phyloP scores from a whole-genome alignment of 176 grass and related monocot species.

The Dendrocalamus sinicus region DNA sequence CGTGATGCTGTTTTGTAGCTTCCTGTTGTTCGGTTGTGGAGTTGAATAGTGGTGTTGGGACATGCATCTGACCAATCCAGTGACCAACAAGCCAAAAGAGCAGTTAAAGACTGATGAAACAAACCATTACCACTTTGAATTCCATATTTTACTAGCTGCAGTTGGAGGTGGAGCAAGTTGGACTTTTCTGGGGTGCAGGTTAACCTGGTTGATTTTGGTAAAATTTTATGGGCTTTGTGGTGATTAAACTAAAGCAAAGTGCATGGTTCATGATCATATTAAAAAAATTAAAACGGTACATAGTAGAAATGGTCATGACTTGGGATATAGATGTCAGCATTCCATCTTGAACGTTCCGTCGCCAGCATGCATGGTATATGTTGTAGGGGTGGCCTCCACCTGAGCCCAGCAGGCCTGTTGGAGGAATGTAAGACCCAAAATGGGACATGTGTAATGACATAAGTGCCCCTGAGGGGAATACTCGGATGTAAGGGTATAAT shows the following conservation, averaged over 20 bases:
- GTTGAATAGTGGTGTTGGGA: neutral
- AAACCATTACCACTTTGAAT: neutral
- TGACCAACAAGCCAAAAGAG: constrained; percentile 7
- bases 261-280: neutral
- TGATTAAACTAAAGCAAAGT: neutral
- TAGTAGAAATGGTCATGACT: neutral
- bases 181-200: constrained; percentile 15
- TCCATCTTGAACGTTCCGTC: neutral
- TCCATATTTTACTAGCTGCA: neutral
- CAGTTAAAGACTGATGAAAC: neutral
- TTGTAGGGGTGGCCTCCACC: too few species aligned
- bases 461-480: too few species aligned
- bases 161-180: constrained; percentile 22
- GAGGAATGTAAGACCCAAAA: too few species aligned
- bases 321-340: neutral
- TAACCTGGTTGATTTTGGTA: constrained; percentile 11
- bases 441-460: too few species aligned
- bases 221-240: neutral
- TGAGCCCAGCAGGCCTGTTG: too few species aligned
- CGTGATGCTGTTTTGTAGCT: neutral
- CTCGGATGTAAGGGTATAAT: too few species aligned
- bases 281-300: neutral
- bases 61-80: constrained; percentile 7
- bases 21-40: constrained; percentile 13
- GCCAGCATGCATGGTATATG: neutral